Evolutionary conservation across 208 protist genomes (phyloP).

Genomic region (Wallacemonas collosoma): DNA sequence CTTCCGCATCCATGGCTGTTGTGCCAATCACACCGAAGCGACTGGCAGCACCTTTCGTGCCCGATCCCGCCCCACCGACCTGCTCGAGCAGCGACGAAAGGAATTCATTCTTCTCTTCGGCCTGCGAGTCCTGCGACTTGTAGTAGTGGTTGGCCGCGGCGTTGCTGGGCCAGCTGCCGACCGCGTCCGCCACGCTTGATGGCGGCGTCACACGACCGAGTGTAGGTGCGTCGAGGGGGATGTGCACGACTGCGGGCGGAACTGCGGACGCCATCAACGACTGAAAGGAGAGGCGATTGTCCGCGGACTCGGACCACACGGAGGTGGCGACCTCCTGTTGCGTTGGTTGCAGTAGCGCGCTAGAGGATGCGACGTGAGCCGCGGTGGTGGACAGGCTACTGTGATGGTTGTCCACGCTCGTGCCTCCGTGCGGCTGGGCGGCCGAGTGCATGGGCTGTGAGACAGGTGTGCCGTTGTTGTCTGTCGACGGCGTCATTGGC

Average conservation of each 20-base stretch:
- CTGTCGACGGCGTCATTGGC: too few relatives aligned
- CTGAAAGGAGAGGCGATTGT: constrained; percentile 18
- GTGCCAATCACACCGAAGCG: constrained; percentile 8
- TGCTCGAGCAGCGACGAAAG: constrained; percentile 23
- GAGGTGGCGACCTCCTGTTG: background rate
- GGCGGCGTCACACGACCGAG: constrained; percentile 10
- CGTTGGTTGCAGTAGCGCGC: too few relatives aligned
- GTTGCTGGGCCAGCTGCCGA: constrained; percentile 8
- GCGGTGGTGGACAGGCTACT: too few relatives aligned
- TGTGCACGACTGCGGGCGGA: constrained; percentile 32
- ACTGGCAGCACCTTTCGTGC: constrained; percentile 6
- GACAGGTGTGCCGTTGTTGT: background rate
- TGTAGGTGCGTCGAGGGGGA: constrained; percentile 19
- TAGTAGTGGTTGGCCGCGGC: constrained; percentile 19
- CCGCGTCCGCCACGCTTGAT: constrained; percentile 2
- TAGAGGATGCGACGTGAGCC: too few relatives aligned
- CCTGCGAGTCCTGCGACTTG: constrained; percentile 17
- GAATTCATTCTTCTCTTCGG: constrained; percentile 26
- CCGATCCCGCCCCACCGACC: constrained; percentile 25
- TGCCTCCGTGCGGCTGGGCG: background rate
- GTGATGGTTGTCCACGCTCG: too few relatives aligned
- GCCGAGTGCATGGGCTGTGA: constrained; percentile 12
- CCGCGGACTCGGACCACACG: background rate
- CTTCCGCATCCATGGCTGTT: background rate
- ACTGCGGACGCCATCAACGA: constrained; percentile 20